Evolutionary conservation across 768 basidiomycete species (phyloP), one percentile per base, ranked within the genome.

Genomic region (Boletus reticuloceps): DNA sequence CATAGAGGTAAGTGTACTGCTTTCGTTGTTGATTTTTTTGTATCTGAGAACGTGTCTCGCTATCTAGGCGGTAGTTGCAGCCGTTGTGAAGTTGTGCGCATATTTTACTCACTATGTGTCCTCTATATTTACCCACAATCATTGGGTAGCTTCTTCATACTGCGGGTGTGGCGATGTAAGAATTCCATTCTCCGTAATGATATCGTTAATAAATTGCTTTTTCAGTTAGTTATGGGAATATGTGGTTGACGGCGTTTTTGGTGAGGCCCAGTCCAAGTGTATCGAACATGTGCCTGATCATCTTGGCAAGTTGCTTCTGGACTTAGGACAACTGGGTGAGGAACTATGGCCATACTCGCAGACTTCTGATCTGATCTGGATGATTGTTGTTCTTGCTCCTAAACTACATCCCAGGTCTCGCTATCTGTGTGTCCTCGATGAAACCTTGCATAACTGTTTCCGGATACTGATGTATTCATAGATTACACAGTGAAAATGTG

Each of bases 141-240:
- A 3, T 22, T 46, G 22, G 34, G n/a, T 47, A 85, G 83, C 37
- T 75, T 77, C 47, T 86, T 84, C 54, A 74, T 80, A 1, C 71
- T 84, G 69, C 80, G 84, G 16, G 83, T 85, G 13, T 86, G 82
- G 82, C 69, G 82, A 68, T 86, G 84, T 84, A 67, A 55, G 69
- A 12, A 50, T 60, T 72, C 20, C 47, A 64, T 17, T 54, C 11
- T 13, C 16, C 10, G 11, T 38, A n/a, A 37, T 32, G 12, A 32
- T 27, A 38, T 17, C 14, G 27, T 27, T 4, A 25, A 27, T 51
- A 25, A 54, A 48, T 19, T 32, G n/a, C 4, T 25, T 19, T 47
- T 46, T 27, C 55, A 85, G 84, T 86, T 61, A 85, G 84, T 69
- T 73, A 81, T 41, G 71, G 74, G 36, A 85, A 84, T 57, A 51